Percentiles rank a stretch among this genome's conserved stretches.
Conservation (phyloP, 306 rosid species). For the Hippophae gyantsensis region DNA sequence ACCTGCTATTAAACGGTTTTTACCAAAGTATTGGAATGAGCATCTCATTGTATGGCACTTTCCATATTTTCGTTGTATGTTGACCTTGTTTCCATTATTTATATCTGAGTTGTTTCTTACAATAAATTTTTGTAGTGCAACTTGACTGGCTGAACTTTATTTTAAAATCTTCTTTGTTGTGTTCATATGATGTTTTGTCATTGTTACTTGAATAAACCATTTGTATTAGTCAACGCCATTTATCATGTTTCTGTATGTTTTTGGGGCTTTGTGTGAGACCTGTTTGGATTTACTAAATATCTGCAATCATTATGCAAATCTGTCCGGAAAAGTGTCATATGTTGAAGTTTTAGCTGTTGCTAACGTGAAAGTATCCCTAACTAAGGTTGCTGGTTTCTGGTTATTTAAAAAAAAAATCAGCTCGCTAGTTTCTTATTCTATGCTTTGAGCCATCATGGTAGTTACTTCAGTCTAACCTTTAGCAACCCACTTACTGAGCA, state of each 20-base stretch:
- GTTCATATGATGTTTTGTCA: neutral
- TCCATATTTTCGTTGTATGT: slow-evolving; percentile 83
- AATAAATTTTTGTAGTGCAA: neutral
- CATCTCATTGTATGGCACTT: slow-evolving; percentile 58
- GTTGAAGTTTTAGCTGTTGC: neutral
- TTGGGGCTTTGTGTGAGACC: neutral
- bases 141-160: neutral
- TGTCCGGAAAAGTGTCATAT: neutral
- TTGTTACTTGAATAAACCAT: too few species aligned
- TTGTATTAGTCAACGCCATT: neutral
- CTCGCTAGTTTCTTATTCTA: neutral
- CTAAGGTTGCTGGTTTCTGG: too few species aligned
- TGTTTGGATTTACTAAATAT: neutral
- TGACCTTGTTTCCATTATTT: slow-evolving; percentile 6
- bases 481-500: neutral
- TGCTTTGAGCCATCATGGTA: neutral
- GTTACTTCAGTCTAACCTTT: neutral
- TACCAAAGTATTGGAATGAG: slow-evolving; percentile 76
- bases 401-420: too few species aligned
- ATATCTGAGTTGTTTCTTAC: neutral
- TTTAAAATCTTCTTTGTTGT: neutral
- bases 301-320: neutral
- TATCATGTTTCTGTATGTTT: neutral
- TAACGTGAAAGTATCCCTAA: neutral
- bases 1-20: slow-evolving; percentile 69